Conservation (phyloP, 495 filamentous ascomycete species). For the Penicillium angulare region DNA sequence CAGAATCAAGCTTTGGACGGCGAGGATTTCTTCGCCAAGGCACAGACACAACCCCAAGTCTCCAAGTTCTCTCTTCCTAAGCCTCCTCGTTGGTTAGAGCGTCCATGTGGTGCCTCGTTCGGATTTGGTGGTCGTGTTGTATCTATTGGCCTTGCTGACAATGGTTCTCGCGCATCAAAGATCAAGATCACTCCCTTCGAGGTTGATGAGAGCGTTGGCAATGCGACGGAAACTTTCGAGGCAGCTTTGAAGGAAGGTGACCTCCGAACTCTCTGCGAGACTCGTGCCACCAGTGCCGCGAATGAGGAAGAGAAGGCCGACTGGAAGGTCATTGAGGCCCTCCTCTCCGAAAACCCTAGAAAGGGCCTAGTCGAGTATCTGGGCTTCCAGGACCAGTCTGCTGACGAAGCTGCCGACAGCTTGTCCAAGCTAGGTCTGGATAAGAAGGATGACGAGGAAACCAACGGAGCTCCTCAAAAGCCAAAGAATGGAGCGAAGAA, state of each 20-base stretch:
- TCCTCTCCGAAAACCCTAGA: conserved; percentile 77
- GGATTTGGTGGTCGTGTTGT: conserved; percentile 95
- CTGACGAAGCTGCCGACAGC: conserved; percentile 49
- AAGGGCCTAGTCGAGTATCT: conserved; percentile 82
- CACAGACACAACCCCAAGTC: conserved; percentile 85
- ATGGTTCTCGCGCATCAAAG: conserved; percentile 67
- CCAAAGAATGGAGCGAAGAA: conserved; percentile 48
- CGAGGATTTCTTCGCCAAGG: conserved; percentile 95
- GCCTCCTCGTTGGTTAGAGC: conserved; percentile 86
- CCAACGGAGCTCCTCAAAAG: conserved; percentile 48
- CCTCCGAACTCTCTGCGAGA: conserved; percentile 74
- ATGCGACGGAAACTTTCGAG: conserved; percentile 84
- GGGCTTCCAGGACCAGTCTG: conserved; percentile 65
- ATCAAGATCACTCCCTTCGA: conserved; percentile 82
- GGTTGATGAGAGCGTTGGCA: conserved; percentile 81
- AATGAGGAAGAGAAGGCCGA: conserved; percentile 91
- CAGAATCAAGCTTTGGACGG: conserved; percentile 74
- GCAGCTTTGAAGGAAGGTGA: conserved; percentile 75
- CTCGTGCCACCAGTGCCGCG: conserved; percentile 66
- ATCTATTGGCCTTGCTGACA: conserved; percentile 62
- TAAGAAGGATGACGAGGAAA: conserved; percentile 41
- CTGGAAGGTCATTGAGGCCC: conserved; percentile 90
- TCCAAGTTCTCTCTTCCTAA: conserved; percentile 82
- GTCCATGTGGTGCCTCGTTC: conserved; percentile 84
- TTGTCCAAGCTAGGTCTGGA: conserved; percentile 44